Conservation (phyloP, 139 green algal species). For the Picochlorum sp. region DNA sequence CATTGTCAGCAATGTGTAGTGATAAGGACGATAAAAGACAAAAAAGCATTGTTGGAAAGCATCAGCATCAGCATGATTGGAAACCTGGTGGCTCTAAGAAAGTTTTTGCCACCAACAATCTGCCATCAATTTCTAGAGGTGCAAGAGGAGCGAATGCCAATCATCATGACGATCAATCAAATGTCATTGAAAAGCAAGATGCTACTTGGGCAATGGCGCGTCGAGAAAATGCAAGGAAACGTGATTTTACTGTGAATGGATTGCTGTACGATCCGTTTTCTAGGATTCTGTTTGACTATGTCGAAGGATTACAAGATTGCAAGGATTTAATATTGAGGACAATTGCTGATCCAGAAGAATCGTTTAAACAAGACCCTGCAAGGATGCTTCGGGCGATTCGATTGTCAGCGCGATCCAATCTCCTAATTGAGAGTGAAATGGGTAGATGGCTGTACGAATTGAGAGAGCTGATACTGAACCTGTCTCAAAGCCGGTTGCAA, state of each 20-base stretch:
- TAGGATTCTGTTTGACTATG: constrained; percentile 48
- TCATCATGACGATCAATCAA: background rate
- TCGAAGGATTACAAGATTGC: constrained; percentile 39
- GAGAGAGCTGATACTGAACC: background rate
- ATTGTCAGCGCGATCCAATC: constrained; percentile 24
- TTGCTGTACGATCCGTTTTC: constrained; percentile 60
- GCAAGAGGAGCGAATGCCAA: no score
- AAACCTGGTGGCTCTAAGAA: no score
- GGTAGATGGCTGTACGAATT: constrained; percentile 1
- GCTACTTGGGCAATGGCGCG: constrained; percentile 22
- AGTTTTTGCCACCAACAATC: no score
- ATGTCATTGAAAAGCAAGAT: background rate
- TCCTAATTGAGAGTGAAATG: constrained; percentile 11
- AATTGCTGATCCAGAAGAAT: constrained; percentile 18
- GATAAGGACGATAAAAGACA: background rate
- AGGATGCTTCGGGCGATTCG: constrained; percentile 51
- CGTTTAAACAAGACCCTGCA: constrained; percentile 38
- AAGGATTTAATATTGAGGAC: constrained; percentile 19
- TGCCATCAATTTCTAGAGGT: no score
- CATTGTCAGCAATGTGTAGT: background rate
- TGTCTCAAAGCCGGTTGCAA: constrained; percentile 9
- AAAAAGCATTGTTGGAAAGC: background rate
- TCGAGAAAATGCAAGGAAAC: constrained; percentile 24
- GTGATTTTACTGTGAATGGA: constrained; percentile 67
- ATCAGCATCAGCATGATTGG: no score